phyloP scores from a whole-genome alignment of 2,329 filamentous ascomycete species.

The Diaporthe nobilis region DNA sequence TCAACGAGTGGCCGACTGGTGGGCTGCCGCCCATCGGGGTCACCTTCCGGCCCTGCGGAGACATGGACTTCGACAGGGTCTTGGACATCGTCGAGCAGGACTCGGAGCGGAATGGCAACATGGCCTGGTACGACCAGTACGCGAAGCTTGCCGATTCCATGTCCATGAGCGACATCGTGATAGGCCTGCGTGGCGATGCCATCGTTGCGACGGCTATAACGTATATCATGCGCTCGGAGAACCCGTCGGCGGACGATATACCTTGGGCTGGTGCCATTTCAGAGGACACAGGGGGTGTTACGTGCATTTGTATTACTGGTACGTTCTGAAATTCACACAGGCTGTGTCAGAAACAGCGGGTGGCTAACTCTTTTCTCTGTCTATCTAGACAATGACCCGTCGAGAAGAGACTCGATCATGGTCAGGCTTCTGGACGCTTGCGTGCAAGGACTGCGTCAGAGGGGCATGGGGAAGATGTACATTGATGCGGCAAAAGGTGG shows the following conservation, averaged over 20 bases:
- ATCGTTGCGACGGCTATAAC: slow-evolving; percentile 69
- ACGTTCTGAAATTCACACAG: slow-evolving; percentile 44
- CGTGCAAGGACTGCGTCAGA: slow-evolving; percentile 60
- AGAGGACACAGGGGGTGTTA: slow-evolving; percentile 67
- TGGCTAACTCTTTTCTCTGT: neutral
- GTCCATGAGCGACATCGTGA: slow-evolving; percentile 66
- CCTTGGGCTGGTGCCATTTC: slow-evolving; percentile 69
- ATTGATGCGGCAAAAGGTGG: slow-evolving; percentile 68
- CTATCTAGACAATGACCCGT: slow-evolving; percentile 58
- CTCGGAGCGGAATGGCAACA: slow-evolving; percentile 60
- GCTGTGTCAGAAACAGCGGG: neutral
- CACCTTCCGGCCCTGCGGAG: slow-evolving; percentile 60
- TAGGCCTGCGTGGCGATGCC: slow-evolving; percentile 63
- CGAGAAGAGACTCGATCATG: slow-evolving; percentile 63
- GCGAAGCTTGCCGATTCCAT: slow-evolving; percentile 62
- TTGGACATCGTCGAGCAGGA: slow-evolving; percentile 65
- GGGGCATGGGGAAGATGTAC: slow-evolving; percentile 68
- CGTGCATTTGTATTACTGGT: slow-evolving; percentile 73
- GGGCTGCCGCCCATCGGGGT: slow-evolving; percentile 58
- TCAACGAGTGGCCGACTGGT: slow-evolving; percentile 62
- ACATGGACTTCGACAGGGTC: slow-evolving; percentile 62
- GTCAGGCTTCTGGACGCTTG: slow-evolving; percentile 68
- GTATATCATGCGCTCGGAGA: slow-evolving; percentile 64
- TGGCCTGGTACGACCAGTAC: slow-evolving; percentile 74
- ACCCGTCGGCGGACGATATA: slow-evolving; percentile 63